These are phyloP conservation scores for Wallacemonas rigidus DNA, from an alignment of 208 protist genomes.

Conservation along the genomic window DNA sequence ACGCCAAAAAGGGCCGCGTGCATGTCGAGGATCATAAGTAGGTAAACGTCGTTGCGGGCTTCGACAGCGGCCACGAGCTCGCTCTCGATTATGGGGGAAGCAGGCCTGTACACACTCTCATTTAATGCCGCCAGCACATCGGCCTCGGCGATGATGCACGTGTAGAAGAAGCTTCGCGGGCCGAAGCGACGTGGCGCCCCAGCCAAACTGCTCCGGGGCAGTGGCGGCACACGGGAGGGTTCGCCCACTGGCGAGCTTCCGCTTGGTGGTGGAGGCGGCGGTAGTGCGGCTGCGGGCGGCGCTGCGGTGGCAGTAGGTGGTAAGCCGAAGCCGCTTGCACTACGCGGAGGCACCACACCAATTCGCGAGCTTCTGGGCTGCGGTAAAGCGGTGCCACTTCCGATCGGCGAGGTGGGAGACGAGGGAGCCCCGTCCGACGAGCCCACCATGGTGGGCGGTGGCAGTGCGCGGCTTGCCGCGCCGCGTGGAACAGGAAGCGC, in stretches of 20 bases:
- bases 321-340: constrained; percentile 5
- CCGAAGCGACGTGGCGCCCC: neutral
- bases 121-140: constrained; percentile 53
- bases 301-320: constrained; percentile 2
- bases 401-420: constrained; percentile 10
- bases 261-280: constrained; percentile 20
- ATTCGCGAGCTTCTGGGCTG: constrained; percentile 12
- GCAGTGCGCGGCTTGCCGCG: neutral
- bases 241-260: constrained; percentile 9
- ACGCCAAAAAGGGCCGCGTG: constrained; percentile 60
- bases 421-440: constrained; percentile 9
- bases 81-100: constrained; percentile 33
- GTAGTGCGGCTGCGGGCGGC: constrained; percentile 6
- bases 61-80: constrained; percentile 42
- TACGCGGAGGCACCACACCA: constrained; percentile 8
- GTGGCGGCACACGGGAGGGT: neutral
- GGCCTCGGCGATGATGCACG: constrained; percentile 48
- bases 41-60: constrained; percentile 23
- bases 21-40: constrained; percentile 53
- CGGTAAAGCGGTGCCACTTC: neutral
- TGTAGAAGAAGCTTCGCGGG: constrained; percentile 4
- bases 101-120: constrained; percentile 51
- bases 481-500: constrained; percentile 27
- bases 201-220: constrained; percentile 12
- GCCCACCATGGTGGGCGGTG: constrained; percentile 1